These are phyloP conservation scores for Trichoderma cornu-damae DNA, from an alignment of 2,329 filamentous ascomycete species.

Conservation along the genomic window DNA sequence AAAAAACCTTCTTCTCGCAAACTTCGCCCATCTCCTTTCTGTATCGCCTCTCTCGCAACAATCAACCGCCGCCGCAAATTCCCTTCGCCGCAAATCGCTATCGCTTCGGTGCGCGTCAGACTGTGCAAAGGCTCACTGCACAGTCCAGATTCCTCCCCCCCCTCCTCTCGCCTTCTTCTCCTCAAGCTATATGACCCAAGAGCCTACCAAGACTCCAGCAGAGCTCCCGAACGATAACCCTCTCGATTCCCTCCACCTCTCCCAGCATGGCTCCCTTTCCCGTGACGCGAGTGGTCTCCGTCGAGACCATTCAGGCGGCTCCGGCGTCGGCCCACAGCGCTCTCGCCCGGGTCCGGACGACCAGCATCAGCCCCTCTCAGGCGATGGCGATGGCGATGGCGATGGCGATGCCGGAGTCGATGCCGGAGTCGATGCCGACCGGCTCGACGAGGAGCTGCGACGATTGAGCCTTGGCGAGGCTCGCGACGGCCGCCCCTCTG, in stretches of 20 bases:
- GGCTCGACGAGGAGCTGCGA: slow-evolving; percentile 47
- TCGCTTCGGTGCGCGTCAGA: slow-evolving; percentile 28
- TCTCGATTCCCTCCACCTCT: slow-evolving; percentile 30
- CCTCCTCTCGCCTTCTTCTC: slow-evolving; percentile 31
- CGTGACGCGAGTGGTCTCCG: slow-evolving; percentile 38
- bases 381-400: slow-evolving; percentile 25
- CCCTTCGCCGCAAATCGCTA: neutral
- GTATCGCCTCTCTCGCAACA: neutral
- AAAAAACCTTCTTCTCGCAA: neutral
- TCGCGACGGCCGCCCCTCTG: slow-evolving; percentile 27
- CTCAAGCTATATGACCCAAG: slow-evolving; percentile 62
- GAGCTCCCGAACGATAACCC: slow-evolving; percentile 36
- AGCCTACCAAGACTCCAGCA: slow-evolving; percentile 45
- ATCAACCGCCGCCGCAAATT: slow-evolving; percentile 17
- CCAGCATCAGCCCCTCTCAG: neutral
- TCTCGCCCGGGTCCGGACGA: slow-evolving; percentile 26
- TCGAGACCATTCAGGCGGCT: slow-evolving; percentile 31
- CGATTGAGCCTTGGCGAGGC: slow-evolving; percentile 44
- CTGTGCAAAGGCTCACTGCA: slow-evolving; percentile 51
- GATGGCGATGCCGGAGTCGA: slow-evolving; percentile 33
- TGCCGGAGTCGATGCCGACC: slow-evolving; percentile 36
- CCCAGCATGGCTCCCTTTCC: slow-evolving; percentile 55
- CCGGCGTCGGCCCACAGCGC: slow-evolving; percentile 35
- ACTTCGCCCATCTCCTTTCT: neutral
- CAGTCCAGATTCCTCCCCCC: slow-evolving; percentile 39